Evolutionary conservation across 345 rosid species (phyloP), one percentile per base, ranked within the genome.

Genomic region (Boechera retrofracta): DNA sequence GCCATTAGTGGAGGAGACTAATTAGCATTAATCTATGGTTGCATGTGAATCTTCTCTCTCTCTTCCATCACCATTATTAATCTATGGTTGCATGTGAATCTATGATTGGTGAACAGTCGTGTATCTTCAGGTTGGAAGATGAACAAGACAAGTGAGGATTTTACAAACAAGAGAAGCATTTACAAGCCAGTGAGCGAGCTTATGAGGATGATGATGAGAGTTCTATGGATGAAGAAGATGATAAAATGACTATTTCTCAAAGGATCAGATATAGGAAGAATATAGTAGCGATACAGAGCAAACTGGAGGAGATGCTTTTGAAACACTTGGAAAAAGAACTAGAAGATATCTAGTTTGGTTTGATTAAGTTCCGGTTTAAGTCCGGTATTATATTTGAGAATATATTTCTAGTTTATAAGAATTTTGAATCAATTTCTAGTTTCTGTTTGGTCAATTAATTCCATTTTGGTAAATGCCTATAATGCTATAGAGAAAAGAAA

Each of bases 191-290:
- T 67, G 45, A 60, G 60, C 48, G 29, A 65, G 65, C 57, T 74
- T 49, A 13, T 45, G 66, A 47, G 29, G 58, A 56, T 56, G 15
- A 56, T 55, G 64, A 63, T 11, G 52, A 41, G 35, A 41, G 32
- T 29, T 41, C 5, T 41, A 31, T 42, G 63, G 77, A 65, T 54
- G 70, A 64, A 31, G 72, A 35, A 29, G 47, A 64, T 13, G 66
- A 32, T 56, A 45, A 15, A 52, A 24, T 58, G 51, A 67, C 42
- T 13, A 47, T 75, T 45, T 10, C 66, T 74, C 57, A 35, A 56
- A 51, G 0, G 41, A 65, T 33, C 47, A 45, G 15, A 56, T 9
- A 31, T 31, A 42, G 16, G 71, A 64, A 55, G 56, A 33, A 56
- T 32, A 26, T 31, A 53, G 57, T 16, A 39, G 55, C 21, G 47